Evolutionary conservation across 441 rosid genomes (phyloP), one percentile per base, ranked within the genome.

Genomic region (Sinapis alba): DNA sequence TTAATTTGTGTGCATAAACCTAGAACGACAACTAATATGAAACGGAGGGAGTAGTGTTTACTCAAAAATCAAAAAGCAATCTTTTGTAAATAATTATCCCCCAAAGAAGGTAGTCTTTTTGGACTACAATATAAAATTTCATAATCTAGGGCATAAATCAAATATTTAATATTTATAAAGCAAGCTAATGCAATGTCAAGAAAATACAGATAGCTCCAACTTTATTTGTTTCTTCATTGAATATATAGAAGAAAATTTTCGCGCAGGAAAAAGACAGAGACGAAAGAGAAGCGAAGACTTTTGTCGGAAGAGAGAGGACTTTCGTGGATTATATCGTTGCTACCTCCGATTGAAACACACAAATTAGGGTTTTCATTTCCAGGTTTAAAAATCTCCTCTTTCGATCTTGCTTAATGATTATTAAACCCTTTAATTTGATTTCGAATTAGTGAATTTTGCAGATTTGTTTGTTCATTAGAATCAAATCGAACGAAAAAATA

Each of bases 281-380:
- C 65, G 10, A 47, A 47, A 47, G 54, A 47, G 78, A 45, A 68
- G 78, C 67, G 75, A 54, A 73, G 78, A 73, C 75, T 62, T 45
- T 78, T 57, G 73, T 78, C 75, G 78, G 67, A 78, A 16, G 2
- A 16, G 21, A 47, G 74, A 68, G n/a, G 69, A 56, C 60, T 78
- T 62, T 62, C 26, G 66, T 73, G 26, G 78, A 68, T 68, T 73
- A 45, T 54, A 62, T 78, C 67, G 61, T 54, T 67, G 50, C 11
- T 53, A 15, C 38, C 63, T 23, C 10, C 65, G 62, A 54, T 66
- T 51, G 30, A 61, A 45, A 47, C 54, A 60, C 15, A 13, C 73
- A 62, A 50, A 21, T 68, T 73, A 78, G 81, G 78, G 81, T 78
- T 78, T 78, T 58, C 69, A 30, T 57, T 32, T 54, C 20, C 32